phyloP scores from a whole-genome alignment of 75 land plant species.

The Cupressus sempervirens region DNA sequence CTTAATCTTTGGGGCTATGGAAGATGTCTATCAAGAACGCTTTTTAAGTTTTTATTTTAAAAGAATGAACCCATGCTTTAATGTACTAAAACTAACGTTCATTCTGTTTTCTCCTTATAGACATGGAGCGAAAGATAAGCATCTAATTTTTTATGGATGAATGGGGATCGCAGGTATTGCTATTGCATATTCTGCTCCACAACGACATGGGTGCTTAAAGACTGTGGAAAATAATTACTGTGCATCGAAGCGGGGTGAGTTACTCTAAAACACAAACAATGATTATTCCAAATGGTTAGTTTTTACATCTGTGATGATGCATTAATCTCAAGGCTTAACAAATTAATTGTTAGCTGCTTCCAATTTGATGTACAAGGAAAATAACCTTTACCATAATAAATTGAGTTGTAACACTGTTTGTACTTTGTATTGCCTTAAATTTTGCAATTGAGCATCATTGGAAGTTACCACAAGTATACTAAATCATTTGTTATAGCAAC shows the following conservation, averaged over 20 bases:
- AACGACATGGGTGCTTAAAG: constrained; percentile 58
- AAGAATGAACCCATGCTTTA: neutral
- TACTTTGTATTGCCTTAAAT: neutral
- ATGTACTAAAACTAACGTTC: neutral
- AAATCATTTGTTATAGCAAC: neutral
- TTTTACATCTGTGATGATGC: neutral
- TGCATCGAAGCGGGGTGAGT: constrained; percentile 83
- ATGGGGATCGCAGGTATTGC: constrained; percentile 50
- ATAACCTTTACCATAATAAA: neutral
- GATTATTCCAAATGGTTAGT: neutral
- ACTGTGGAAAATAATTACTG: constrained; percentile 91
- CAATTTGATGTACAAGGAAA: neutral
- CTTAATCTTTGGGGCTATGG: neutral
- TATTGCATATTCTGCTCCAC: constrained; percentile 84
- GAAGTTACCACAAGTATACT: neutral
- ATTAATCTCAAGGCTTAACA: neutral
- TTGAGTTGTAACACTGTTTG: neutral
- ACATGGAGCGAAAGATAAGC: neutral
- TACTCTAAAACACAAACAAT: neutral
- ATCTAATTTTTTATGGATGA: neutral
- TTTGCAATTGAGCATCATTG: neutral
- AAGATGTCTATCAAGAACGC: neutral
- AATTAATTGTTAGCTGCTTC: neutral
- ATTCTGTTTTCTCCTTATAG: neutral
- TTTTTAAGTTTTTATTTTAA: neutral